phyloP scores from a whole-genome alignment of 345 rosid species.

The Hevea brasiliensis region DNA sequence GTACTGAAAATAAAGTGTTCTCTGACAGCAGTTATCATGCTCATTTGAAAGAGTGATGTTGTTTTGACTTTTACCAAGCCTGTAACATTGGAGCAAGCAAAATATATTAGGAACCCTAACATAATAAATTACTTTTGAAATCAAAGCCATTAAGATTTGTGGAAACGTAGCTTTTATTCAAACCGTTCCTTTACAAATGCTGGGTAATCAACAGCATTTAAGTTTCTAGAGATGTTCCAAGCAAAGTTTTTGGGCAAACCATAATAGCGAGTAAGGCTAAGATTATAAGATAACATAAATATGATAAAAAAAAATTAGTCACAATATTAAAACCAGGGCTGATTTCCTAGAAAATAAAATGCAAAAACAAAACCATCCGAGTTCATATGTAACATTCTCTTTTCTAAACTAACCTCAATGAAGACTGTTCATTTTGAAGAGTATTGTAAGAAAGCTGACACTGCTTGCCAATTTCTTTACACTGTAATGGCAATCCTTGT shows the following conservation, averaged over 20 bases:
- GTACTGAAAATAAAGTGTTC: slow-evolving; percentile 22
- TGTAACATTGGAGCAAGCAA: slow-evolving; percentile 15
- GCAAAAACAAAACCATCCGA: background rate
- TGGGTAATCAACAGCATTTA: background rate
- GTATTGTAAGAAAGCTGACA: slow-evolving; percentile 28
- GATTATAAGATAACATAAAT: background rate
- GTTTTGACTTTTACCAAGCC: slow-evolving; percentile 32
- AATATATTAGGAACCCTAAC: background rate
- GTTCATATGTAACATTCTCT: background rate
- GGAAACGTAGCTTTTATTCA: background rate
- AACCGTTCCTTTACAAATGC: background rate
- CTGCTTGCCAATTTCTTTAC: slow-evolving; percentile 26
- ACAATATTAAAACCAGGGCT: background rate
- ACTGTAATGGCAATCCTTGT: slow-evolving; percentile 21
- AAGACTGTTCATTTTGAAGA: slow-evolving; percentile 24
- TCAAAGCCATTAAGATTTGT: slow-evolving; percentile 4
- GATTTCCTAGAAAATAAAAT: background rate
- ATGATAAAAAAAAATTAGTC: background rate
- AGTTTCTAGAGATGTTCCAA: background rate
- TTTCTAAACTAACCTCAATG: slow-evolving; percentile 29
- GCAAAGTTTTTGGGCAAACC: background rate
- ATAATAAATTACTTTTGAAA: background rate
- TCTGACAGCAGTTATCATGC: slow-evolving; percentile 34
- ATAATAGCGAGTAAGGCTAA: background rate
- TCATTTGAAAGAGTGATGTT: slow-evolving; percentile 14